Conservation (phyloP, 148 eudicot genomes). For the Rheum nobile region DNA sequence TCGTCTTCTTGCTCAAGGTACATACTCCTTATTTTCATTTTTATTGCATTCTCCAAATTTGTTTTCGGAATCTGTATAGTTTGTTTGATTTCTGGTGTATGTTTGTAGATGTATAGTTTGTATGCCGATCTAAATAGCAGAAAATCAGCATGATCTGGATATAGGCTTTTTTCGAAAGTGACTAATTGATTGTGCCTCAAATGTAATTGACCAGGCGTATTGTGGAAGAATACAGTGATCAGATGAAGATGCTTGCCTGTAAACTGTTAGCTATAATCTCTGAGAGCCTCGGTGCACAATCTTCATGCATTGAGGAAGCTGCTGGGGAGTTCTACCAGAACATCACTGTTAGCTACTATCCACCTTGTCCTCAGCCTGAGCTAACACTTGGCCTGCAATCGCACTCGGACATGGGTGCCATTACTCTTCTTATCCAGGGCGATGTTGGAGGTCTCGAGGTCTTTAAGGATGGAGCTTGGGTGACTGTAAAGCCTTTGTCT, state of each 20-base stretch:
- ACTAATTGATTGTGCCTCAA: neutral
- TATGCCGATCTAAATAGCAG: neutral
- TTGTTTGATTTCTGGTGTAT: neutral
- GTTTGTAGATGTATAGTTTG: neutral
- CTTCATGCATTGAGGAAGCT: conserved; percentile 60
- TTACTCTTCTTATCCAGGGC: conserved; percentile 84
- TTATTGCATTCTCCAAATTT: neutral
- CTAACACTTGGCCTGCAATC: conserved; percentile 85
- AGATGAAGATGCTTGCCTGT: conserved; percentile 62
- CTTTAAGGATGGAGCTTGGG: conserved; percentile 74
- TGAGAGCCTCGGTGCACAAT: conserved; percentile 58
- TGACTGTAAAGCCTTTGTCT: conserved; percentile 52
- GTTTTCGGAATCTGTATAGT: neutral
- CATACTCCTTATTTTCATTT: too few relatives aligned
- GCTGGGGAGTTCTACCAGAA: conserved; percentile 87
- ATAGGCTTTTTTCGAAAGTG: neutral
- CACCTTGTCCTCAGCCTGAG: conserved; percentile 93
- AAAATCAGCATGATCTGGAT: neutral
- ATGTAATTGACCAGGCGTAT: conserved; percentile 34
- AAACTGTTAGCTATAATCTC: conserved; percentile 61
- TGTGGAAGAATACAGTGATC: conserved; percentile 63
- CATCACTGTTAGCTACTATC: conserved; percentile 83
- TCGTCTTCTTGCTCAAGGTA: neutral
- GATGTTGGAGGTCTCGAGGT: conserved; percentile 88
- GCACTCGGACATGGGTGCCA: conserved; percentile 78